A percentile compares a stretch with the other conserved stretches of the same genome.
phyloP scores from a whole-genome alignment of 805 yeast species.

The Candida khao-thaluensis region DNA sequence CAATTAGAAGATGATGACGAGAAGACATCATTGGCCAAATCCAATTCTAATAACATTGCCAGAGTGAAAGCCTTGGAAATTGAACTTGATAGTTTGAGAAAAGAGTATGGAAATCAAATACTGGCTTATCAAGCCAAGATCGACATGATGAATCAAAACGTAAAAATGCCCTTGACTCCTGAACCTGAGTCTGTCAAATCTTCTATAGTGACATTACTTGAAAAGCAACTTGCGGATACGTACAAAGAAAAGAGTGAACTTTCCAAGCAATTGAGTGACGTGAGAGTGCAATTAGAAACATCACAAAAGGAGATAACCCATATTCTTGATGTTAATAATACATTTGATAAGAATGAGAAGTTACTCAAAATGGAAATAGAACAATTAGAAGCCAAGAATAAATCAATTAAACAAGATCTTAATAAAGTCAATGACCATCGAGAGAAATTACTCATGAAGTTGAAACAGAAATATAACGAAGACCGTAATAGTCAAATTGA shows the following conservation, averaged over 20 bases:
- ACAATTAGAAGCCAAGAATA: slow-evolving; percentile 27
- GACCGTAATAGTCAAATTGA: neutral
- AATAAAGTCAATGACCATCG: slow-evolving; percentile 28
- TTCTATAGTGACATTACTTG: slow-evolving; percentile 24
- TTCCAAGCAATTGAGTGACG: slow-evolving; percentile 15
- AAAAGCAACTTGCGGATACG: slow-evolving; percentile 34
- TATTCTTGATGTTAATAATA: slow-evolving; percentile 24
- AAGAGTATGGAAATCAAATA: slow-evolving; percentile 34
- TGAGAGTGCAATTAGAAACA: slow-evolving; percentile 20
- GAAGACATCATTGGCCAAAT: slow-evolving; percentile 32
- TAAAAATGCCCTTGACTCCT: neutral
- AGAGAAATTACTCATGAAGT: slow-evolving; percentile 28
- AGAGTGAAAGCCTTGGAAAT: slow-evolving; percentile 33
- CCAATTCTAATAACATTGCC: slow-evolving; percentile 38
- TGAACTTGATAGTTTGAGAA: slow-evolving; percentile 28
- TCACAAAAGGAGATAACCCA: slow-evolving; percentile 25
- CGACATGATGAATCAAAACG: slow-evolving; percentile 17
- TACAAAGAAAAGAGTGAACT: slow-evolving; percentile 27
- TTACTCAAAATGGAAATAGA: slow-evolving; percentile 28
- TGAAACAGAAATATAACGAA: slow-evolving; percentile 15
- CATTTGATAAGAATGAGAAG: slow-evolving; percentile 31
- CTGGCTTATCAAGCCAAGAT: slow-evolving; percentile 31
- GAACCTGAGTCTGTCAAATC: slow-evolving; percentile 3
- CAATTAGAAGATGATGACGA: slow-evolving; percentile 32
- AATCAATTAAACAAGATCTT: slow-evolving; percentile 31